Conservation (phyloP, 257 asterid species). For the Penstemon newberryi region DNA sequence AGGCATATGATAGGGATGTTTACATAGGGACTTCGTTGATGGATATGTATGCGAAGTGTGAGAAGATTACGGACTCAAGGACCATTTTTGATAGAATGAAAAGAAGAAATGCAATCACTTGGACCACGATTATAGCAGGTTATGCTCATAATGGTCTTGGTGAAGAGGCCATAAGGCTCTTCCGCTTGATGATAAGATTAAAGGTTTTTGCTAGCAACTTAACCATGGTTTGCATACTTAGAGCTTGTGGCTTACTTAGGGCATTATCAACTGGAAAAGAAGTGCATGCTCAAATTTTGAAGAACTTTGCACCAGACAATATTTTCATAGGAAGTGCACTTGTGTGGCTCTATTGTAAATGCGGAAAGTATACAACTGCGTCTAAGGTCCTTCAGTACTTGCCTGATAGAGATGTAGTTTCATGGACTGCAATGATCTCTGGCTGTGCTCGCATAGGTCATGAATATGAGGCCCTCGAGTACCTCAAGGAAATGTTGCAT, state of each 20-base stretch:
- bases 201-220: constrained; percentile 49
- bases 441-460: constrained; percentile 76
- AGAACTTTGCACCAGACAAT: constrained; percentile 49
- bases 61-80: constrained; percentile 55
- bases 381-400: constrained; percentile 60
- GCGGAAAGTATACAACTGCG: constrained; percentile 67
- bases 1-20: constrained; percentile 56
- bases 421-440: constrained; percentile 95
- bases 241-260: constrained; percentile 70
- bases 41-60: constrained; percentile 84
- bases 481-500: constrained; percentile 76
- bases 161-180: constrained; percentile 58
- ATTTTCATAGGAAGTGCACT: constrained; percentile 70
- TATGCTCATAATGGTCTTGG: constrained; percentile 82
- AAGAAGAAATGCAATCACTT: constrained; percentile 61
- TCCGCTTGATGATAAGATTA: constrained; percentile 62
- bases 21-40: constrained; percentile 68
- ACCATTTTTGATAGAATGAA: constrained; percentile 66
- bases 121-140: constrained; percentile 83
- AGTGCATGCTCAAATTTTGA: constrained; percentile 74
- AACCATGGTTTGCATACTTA: constrained; percentile 78
- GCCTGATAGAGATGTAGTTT: constrained; percentile 80
- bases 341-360: constrained; percentile 83
- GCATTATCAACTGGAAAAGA: constrained; percentile 67
- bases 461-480: constrained; percentile 79